Percentiles rank a stretch among this genome's conserved stretches.
phyloP scores from a whole-genome alignment of 2,329 filamentous ascomycete genomes.

The Colletotrichum noveboracense region DNA sequence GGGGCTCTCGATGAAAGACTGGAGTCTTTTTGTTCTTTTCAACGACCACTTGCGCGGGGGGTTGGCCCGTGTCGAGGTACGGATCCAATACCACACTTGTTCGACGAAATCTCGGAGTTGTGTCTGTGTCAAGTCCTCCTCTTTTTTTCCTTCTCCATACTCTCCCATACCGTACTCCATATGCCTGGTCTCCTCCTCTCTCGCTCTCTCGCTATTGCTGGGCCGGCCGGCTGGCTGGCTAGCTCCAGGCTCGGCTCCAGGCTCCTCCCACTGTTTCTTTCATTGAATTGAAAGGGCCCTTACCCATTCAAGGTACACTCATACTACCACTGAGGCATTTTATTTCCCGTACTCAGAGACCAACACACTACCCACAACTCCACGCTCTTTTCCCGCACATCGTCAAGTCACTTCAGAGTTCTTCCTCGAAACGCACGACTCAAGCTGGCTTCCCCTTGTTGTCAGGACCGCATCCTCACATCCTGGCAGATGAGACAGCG shows the following conservation, averaged over 20 bases:
- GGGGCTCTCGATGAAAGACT: not conserved
- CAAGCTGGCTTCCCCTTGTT: conserved; percentile 22
- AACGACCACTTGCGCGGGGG: conserved; percentile 3
- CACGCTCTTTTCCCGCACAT: conserved; percentile 1
- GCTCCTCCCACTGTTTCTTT: not conserved
- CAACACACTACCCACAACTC: conserved; percentile 6
- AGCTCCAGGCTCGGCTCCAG: not conserved
- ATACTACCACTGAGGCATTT: conserved; percentile 22
- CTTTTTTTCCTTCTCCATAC: not conserved
- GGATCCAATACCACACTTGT: not conserved
- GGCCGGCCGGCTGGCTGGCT: not conserved
- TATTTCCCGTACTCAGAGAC: conserved; percentile 3
- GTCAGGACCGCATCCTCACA: conserved; percentile 17
- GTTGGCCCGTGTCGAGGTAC: conserved; percentile 3
- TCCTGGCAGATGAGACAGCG: conserved; percentile 23
- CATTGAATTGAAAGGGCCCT: not conserved
- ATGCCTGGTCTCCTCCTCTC: not conserved
- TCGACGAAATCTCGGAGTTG: conserved; percentile 18
- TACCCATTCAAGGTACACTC: not conserved
- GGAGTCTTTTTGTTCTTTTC: not conserved
- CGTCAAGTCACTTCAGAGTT: conserved; percentile 20
- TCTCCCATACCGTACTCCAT: not conserved
- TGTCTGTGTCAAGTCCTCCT: conserved; percentile 14
- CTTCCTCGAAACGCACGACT: conserved; percentile 22
- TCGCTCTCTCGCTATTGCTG: not conserved